phyloP scores from a whole-genome alignment of 768 basidiomycete species.

The Cystoderma amianthinum region DNA sequence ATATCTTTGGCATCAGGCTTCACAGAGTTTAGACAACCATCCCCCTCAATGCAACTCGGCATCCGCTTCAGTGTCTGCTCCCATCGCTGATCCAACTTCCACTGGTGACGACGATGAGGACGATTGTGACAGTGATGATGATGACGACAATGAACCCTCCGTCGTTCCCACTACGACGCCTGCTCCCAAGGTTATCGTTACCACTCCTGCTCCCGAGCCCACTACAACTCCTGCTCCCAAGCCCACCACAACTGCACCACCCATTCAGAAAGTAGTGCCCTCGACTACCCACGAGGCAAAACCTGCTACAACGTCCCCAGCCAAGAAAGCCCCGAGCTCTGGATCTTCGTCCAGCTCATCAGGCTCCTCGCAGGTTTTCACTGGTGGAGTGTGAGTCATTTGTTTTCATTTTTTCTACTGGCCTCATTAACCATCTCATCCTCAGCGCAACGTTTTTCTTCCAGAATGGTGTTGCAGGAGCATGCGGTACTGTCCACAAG shows the following conservation, averaged over 20 bases:
- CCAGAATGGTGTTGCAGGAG: conserved; percentile 70
- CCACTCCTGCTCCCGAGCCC: conserved; percentile 10
- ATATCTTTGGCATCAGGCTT: too few relatives aligned
- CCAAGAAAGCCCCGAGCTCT: background rate
- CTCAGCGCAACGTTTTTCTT: conserved; percentile 59
- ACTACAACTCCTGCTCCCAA: conserved; percentile 11
- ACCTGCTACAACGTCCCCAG: conserved; percentile 6
- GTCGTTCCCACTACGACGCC: conserved; percentile 9
- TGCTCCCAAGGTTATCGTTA: conserved; percentile 8
- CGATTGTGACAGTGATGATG: conserved; percentile 17
- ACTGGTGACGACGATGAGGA: conserved; percentile 24
- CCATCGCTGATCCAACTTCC: conserved; percentile 18
- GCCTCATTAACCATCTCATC: conserved; percentile 6
- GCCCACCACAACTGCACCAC: conserved; percentile 9
- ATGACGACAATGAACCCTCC: conserved; percentile 10
- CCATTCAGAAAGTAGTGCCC: conserved; percentile 7
- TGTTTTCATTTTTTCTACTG: conserved; percentile 1
- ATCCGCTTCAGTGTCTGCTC: conserved; percentile 16
- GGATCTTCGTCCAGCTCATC: conserved; percentile 4
- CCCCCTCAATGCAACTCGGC: conserved; percentile 42
- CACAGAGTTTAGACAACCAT: conserved; percentile 30
- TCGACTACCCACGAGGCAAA: conserved; percentile 5
- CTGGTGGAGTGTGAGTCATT: conserved; percentile 39
- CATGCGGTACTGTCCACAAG: conserved; percentile 59
- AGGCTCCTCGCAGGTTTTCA: conserved; percentile 14